phyloP scores from a whole-genome alignment of 805 yeast species.

The Starmerella apicola region DNA sequence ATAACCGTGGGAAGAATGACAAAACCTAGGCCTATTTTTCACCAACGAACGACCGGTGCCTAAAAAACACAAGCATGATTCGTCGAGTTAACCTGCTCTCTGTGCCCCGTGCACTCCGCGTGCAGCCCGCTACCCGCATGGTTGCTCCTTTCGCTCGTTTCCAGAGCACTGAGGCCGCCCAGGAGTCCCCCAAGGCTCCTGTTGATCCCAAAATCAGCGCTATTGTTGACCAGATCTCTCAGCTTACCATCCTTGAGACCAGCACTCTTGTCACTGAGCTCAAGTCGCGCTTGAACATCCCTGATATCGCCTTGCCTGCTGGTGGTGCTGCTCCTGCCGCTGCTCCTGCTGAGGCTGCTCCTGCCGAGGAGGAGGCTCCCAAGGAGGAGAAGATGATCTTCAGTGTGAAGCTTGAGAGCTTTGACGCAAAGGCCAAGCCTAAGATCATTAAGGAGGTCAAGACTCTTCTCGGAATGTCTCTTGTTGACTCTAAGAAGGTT shows the following conservation, averaged over 20 bases:
- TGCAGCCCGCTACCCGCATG: not conserved
- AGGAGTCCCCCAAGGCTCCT: conserved; percentile 21
- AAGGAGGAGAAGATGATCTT: conserved; percentile 90
- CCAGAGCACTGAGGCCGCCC: conserved; percentile 29
- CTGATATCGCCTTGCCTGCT: conserved; percentile 82
- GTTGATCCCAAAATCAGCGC: conserved; percentile 79
- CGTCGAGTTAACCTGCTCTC: conserved; percentile 7
- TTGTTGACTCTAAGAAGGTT: conserved; percentile 94
- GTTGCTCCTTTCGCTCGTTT: conserved; percentile 23
- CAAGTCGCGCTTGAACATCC: conserved; percentile 67
- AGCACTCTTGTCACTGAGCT: conserved; percentile 68
- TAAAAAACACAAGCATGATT: too few relatives aligned
- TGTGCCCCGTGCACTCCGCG: conserved; percentile 2
- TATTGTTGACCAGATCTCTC: conserved; percentile 84
- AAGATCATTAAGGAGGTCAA: conserved; percentile 97
- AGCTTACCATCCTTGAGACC: conserved; percentile 85
- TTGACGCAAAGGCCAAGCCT: conserved; percentile 91
- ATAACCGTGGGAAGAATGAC: too few relatives aligned
- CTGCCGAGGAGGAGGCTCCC: conserved; percentile 62
- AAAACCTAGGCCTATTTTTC: too few relatives aligned
- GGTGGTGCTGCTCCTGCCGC: conserved; percentile 49
- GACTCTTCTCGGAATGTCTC: conserved; percentile 74
- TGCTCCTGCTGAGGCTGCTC: conserved; percentile 53
- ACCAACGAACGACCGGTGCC: too few relatives aligned
- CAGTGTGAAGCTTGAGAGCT: conserved; percentile 79